These are phyloP conservation scores for Penicillium polonicum DNA, from an alignment of 2,329 filamentous ascomycete species.

Conservation along the genomic window DNA sequence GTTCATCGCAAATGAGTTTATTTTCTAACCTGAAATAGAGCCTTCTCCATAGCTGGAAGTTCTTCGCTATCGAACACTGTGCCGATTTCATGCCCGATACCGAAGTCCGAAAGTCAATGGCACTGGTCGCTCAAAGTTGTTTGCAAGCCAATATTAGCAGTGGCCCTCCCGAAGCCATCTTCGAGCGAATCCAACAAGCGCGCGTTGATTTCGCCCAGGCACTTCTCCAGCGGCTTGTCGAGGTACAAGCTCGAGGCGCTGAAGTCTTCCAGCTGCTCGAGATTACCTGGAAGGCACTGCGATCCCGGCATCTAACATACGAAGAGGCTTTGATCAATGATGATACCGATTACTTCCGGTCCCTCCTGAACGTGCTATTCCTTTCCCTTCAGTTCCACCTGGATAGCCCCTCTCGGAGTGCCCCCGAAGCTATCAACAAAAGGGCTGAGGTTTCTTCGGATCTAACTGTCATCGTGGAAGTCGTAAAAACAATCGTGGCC, in stretches of 20 bases:
- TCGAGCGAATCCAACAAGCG: slow-evolving; percentile 71
- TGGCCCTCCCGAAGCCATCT: slow-evolving; percentile 75
- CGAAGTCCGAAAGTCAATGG: slow-evolving; percentile 66
- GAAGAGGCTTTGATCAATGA: slow-evolving; percentile 58
- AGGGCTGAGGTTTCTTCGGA: slow-evolving; percentile 42
- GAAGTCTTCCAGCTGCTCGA: slow-evolving; percentile 57
- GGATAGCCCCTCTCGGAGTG: slow-evolving; percentile 34
- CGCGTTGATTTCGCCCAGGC: slow-evolving; percentile 79
- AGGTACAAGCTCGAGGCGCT: slow-evolving; percentile 49
- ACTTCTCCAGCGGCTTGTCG: slow-evolving; percentile 75
- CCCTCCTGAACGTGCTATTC: slow-evolving; percentile 79
- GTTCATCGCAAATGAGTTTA: slow-evolving; percentile 24
- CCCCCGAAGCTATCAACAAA: slow-evolving; percentile 36
- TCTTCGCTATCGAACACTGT: slow-evolving; percentile 79
- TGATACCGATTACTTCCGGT: slow-evolving; percentile 72
- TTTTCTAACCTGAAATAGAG: slow-evolving; percentile 49
- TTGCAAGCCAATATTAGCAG: slow-evolving; percentile 72
- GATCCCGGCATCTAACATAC: slow-evolving; percentile 56
- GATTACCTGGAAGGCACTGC: slow-evolving; percentile 61
- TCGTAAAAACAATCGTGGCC: slow-evolving; percentile 75
- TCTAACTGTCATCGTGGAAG: slow-evolving; percentile 68
- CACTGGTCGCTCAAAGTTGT: slow-evolving; percentile 73
- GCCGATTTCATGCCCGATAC: slow-evolving; percentile 56
- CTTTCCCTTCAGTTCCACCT: slow-evolving; percentile 65
- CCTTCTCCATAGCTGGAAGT: slow-evolving; percentile 86